Base-by-base conservation (phyloP, 768 basidiomycete genomes). In the Boletellus sp. region DNA sequence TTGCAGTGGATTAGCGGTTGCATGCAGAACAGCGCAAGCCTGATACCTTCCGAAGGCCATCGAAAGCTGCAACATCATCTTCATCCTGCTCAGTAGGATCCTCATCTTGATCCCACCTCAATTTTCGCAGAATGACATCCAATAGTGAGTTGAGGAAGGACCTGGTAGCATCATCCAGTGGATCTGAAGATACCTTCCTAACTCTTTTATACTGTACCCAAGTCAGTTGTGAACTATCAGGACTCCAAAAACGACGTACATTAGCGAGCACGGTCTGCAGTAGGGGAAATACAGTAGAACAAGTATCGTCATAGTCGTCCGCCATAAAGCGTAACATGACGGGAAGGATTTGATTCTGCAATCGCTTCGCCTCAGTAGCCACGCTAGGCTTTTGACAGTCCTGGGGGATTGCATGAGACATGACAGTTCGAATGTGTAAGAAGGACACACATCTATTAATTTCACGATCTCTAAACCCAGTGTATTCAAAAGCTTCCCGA, bases 241-340 rank as follows among this genome's bases (percentile, higher is more conserved):
- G 26, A 48, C 5, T 34, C 7, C 16, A 23, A 26, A 32, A 20
- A 22, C 45, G 44, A 24, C 87, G 66, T 65, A 94, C 94, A 43
- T 77, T 78, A 26, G 77, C 73, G 34, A 99, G 78, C 48, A 96
- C 72, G 19, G 80, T 77, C 53, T 85, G 81, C 13, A 96, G 72
- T 48, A 96, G 72, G 3, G 90, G 84, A 61, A 94, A 90, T 35
- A 97, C 78, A 7, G 94, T 87, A 19, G 83, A 81, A 54, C 85
- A 85, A 6, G 91, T 94, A 60, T 95, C 94, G 53, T 94, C 90
- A 55, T 90, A 90, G 23, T 85, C 77, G 62, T 98, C 96, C 9
- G 85, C 86, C 72, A 98, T 76, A 73, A 97, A 94, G 15, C 82
- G 85, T 11, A 99, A 76, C 74, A 92, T 78, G 32, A 93, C 76